phyloP scores from a whole-genome alignment of 805 yeast genomes.

The Pichia pseudocactophila region DNA sequence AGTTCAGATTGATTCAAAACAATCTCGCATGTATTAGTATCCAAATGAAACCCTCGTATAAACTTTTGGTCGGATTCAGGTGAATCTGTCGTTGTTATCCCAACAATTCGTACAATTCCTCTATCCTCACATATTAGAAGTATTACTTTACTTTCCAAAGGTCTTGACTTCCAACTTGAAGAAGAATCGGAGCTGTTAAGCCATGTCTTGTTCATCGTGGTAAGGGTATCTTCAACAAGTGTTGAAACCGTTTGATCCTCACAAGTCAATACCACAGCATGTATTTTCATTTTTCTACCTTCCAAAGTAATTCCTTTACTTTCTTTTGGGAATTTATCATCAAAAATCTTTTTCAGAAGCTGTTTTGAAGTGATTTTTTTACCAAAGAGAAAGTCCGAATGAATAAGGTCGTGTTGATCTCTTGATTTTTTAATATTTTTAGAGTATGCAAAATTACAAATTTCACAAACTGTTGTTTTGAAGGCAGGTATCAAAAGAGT shows the following conservation, averaged over 20 bases:
- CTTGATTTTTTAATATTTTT: not conserved
- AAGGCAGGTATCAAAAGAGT: not conserved
- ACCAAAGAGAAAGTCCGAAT: constrained; percentile 1
- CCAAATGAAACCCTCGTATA: constrained; percentile 2
- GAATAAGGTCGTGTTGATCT: constrained; percentile 2
- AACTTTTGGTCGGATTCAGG: not conserved
- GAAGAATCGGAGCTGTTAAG: not conserved
- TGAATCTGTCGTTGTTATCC: constrained; percentile 3
- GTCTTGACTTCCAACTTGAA: constrained; percentile 1
- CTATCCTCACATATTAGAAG: not conserved
- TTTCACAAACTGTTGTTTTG: not conserved
- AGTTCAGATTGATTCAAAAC: not conserved
- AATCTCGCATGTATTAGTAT: not conserved
- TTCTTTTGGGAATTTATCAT: not conserved
- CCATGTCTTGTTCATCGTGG: constrained; percentile 3
- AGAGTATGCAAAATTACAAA: not conserved
- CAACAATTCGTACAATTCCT: not conserved
- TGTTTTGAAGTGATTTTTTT: not conserved
- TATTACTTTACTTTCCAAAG: not conserved
- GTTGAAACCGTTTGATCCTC: not conserved
- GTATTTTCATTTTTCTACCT: not conserved
- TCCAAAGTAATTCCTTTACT: not conserved
- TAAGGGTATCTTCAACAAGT: not conserved
- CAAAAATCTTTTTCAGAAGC: not conserved
- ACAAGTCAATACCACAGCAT: not conserved